Conservation (phyloP, 495 filamentous ascomycete species). For the Acidomyces sp. region DNA sequence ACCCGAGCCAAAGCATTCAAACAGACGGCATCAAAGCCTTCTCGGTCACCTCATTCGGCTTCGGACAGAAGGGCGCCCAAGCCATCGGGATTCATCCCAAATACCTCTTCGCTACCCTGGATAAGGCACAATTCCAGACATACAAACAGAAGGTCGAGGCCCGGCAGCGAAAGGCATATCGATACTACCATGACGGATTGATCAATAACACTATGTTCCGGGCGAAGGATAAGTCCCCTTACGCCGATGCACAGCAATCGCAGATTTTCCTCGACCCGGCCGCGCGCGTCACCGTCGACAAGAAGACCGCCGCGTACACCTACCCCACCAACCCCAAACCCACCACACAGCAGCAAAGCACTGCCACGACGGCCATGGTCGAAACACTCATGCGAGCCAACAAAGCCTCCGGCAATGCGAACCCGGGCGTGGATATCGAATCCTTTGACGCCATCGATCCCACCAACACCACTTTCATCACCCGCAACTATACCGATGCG, state of each 20-base stretch:
- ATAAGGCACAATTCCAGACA: slow-evolving; percentile 62
- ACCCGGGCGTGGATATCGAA: slow-evolving; percentile 88
- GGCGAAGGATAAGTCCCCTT: slow-evolving; percentile 81
- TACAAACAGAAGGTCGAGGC: slow-evolving; percentile 83
- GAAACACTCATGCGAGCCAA: slow-evolving; percentile 65
- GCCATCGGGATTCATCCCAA: slow-evolving; percentile 92
- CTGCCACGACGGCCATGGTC: slow-evolving; percentile 60
- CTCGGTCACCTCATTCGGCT: slow-evolving; percentile 97
- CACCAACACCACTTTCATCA: slow-evolving; percentile 83
- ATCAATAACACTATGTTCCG: slow-evolving; percentile 97
- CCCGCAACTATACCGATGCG: slow-evolving; percentile 77
- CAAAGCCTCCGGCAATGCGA: slow-evolving; percentile 57
- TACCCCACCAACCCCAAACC: slow-evolving; percentile 51
- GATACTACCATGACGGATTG: slow-evolving; percentile 92
- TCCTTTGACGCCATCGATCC: slow-evolving; percentile 72
- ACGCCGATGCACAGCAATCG: slow-evolving; percentile 72
- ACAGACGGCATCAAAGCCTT: slow-evolving; percentile 97
- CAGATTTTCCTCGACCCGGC: slow-evolving; percentile 90
- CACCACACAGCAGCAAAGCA: slow-evolving; percentile 37
- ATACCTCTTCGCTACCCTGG: slow-evolving; percentile 91
- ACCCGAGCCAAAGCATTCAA: slow-evolving; percentile 87
- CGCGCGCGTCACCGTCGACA: slow-evolving; percentile 70
- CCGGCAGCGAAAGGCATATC: slow-evolving; percentile 94
- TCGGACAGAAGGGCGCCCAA: slow-evolving; percentile 97
- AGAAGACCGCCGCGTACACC: slow-evolving; percentile 62